Evolutionary conservation across 1,284 basidiomycete species (phyloP).

Genomic region (Leccinum fuscescens): DNA sequence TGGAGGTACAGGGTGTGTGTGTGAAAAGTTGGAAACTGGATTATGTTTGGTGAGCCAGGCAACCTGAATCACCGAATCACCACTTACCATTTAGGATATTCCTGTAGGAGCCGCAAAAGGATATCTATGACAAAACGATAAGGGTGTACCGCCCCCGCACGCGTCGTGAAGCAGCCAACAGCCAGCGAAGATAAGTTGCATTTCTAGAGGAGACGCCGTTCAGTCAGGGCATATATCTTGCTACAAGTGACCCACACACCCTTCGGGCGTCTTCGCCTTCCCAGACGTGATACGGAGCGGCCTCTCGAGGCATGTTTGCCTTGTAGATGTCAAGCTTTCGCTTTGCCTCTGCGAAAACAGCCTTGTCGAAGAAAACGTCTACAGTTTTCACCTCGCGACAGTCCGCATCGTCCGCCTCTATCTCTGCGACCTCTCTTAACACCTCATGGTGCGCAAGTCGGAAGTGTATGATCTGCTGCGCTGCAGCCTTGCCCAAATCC

Average conservation of each 20-base stretch:
- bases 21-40: conserved; percentile 49
- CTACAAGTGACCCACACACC: conserved; percentile 25
- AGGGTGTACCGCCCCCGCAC: conserved; percentile 54
- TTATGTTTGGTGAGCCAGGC: neutral
- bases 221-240: neutral
- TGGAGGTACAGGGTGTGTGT: conserved; percentile 52
- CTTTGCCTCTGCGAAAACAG: conserved; percentile 41
- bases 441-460: conserved; percentile 57
- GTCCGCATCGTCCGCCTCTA: conserved; percentile 43
- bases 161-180: conserved; percentile 48
- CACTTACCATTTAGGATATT: conserved; percentile 41
- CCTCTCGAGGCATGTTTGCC: conserved; percentile 46
- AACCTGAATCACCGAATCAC: neutral
- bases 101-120: conserved; percentile 44
- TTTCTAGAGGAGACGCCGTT: conserved; percentile 30
- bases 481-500: conserved; percentile 44
- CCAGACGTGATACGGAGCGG: conserved; percentile 36
- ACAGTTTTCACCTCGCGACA: conserved; percentile 48
- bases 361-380: conserved; percentile 46
- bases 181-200: conserved; percentile 43
- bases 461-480: conserved; percentile 58
- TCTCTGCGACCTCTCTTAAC: conserved; percentile 45
- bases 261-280: conserved; percentile 36
- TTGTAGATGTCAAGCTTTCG: conserved; percentile 40
- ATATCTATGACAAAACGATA: conserved; percentile 58